Base-by-base conservation (phyloP, 1,284 basidiomycete species). In the Neonothopanus nambi region DNA sequence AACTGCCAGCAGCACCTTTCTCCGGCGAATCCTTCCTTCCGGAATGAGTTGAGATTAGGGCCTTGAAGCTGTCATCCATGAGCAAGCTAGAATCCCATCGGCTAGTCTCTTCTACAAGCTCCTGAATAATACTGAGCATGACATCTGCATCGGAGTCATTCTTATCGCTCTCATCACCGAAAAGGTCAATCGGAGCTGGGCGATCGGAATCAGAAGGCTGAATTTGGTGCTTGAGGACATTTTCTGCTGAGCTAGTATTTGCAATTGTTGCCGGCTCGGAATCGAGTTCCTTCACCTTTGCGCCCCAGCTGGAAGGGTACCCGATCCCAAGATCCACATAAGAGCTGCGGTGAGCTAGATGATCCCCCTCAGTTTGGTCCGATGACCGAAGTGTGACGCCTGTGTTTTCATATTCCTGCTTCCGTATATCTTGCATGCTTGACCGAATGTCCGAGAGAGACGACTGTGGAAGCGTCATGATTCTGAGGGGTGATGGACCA, bases 51-150 rank as follows among this genome's bases (percentile, higher is more conserved):
- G 70, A 60, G 12, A 79, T 70, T 64, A 80, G 67, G 2, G 65
- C 61, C 57, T 69, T 75, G 65, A 80, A 80, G 28, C 71, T 73
- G 38, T 72, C 62, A 55, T 77, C 71, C 63, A 78, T 67, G 57
- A 75, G 76, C 30, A 79, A 60, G 54, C 69, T 72, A 8, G 69
- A 63, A 54, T 79, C 77, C 78, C 78, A 80, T 38, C 70, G 70
- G 47, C 67, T 75, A 12, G 76, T 74, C 58, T 77, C 77, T 41
- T 76, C 71, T 3, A 75, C 73, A 28, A 80, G 67, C 57, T 79
- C 76, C 17, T 70, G 68, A 30, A 80, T 74, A 13, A 80, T 68
- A 7, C 65, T 69, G 18, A 75, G 61, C 28, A 77, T 59, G 28
- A 66, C 61, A 42, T 69, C 66, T 9, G 67, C 54, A 20, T 68